Evolutionary conservation across 495 filamentous ascomycete species (phyloP).

Genomic region (Talaromyces trachyspermus): DNA sequence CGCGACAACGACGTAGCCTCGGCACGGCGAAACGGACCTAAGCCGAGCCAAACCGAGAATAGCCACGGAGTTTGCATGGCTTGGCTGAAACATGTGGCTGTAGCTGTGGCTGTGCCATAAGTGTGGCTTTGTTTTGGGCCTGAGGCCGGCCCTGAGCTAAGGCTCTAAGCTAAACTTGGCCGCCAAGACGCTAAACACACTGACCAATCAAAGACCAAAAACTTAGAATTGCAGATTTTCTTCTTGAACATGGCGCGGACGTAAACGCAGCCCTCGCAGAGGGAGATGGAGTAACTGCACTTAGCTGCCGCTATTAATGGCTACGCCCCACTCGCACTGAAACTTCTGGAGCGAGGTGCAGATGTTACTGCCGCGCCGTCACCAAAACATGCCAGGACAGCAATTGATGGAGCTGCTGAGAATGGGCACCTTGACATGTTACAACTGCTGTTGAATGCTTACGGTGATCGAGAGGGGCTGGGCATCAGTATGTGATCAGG

Average conservation of each 20-base stretch:
- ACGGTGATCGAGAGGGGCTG: background rate
- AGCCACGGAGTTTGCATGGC: no score
- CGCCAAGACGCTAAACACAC: no score
- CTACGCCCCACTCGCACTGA: background rate
- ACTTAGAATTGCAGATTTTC: background rate
- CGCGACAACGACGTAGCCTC: background rate
- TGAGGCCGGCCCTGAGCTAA: background rate
- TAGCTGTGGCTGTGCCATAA: no score
- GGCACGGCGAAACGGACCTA: background rate
- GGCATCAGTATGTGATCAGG: background rate
- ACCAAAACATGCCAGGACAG: constrained; percentile 21
- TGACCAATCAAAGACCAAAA: background rate
- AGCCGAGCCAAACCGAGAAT: constrained; percentile 20
- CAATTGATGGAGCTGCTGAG: constrained; percentile 32
- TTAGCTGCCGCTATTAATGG: constrained; percentile 14
- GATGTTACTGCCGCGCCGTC: constrained; percentile 20
- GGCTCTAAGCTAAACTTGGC: no score
- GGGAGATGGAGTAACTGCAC: constrained; percentile 4
- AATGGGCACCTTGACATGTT: constrained; percentile 34
- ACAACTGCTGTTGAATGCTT: constrained; percentile 26
- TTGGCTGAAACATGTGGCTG: no score
- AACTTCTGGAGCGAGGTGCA: constrained; percentile 15
- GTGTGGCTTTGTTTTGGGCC: no score
- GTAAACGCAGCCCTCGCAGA: constrained; percentile 8
- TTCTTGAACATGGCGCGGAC: constrained; percentile 11